Base-by-base conservation (phyloP, 2,329 filamentous ascomycete genomes). In the Apiospora hydei region DNA sequence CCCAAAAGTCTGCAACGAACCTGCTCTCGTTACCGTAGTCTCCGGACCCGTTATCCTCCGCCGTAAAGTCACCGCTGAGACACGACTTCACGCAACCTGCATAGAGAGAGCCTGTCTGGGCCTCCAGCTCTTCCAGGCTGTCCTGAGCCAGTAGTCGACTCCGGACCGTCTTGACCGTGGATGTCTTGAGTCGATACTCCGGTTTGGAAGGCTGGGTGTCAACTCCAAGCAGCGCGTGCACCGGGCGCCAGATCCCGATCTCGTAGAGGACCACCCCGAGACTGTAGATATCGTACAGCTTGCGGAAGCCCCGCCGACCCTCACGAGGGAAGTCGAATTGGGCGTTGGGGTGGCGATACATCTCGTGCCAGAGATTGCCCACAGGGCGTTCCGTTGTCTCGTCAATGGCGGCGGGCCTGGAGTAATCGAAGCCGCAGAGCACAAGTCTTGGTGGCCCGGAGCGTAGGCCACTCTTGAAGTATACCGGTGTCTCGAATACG, bases 211-310 rank as follows among this genome's bases (percentile, higher is more conserved):
- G 1, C 5, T 38, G 2, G 2, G 34, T 38, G 34, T 38, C 34
- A 8, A 38, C 5, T 38, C 71, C 71, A 51, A 87, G 70, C 7
- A 87, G 78, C 24, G 71, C 70, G 24, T 85, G 80, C 47, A 88
- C 82, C 1, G 83, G 83, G 72, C 82, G 78, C 86, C 86, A 88
- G 73, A 84, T 81, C 3, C 84, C 85, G n/a, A 88, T 84, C 74
- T 89, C 86, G 5, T 87, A 75, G 38, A 88, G 74, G 18, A 88
- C 77, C 13, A 88, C 76, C 1, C 86, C 87, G 0, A 88, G 80
- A 30, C 82, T 82, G 74, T 88, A 88, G 24, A 88, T 76, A 73
- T 89, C 87, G 71, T 84, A 85, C 18, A 69, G 78, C 77, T 75
- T 86, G 83, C 70, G 79, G 71, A 79, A 47, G 18, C 46, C 46